Percentiles rank a stretch among this genome's conserved stretches.
phyloP scores from a whole-genome alignment of 2,329 filamentous ascomycete genomes.

The Fonsecaea pedrosoi region DNA sequence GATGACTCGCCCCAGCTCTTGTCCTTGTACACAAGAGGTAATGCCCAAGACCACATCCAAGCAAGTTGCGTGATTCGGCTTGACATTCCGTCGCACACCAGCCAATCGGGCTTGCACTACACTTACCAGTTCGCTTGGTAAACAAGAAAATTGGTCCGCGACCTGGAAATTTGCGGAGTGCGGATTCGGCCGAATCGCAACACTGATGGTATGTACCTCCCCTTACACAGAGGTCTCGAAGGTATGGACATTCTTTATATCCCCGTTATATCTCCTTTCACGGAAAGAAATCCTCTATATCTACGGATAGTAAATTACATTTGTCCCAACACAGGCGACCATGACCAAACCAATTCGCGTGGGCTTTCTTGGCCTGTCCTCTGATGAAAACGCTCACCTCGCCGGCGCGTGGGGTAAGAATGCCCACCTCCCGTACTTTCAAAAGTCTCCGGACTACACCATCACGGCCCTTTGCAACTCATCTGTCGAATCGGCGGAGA shows the following conservation, averaged over 20 bases:
- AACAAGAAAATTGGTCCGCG: not conserved
- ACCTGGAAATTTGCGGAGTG: not conserved
- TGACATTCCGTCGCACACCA: not conserved
- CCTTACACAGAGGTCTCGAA: not conserved
- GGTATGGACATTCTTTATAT: not conserved
- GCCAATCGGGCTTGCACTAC: not conserved
- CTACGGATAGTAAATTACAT: not conserved
- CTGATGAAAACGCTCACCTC: not conserved
- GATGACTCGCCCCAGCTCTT: too few relatives aligned
- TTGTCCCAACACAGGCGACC: not conserved
- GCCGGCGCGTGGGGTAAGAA: constrained; percentile 6
- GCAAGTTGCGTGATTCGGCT: not conserved
- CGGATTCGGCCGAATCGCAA: not conserved
- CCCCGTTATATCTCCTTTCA: not conserved
- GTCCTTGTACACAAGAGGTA: too few relatives aligned
- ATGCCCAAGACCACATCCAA: not conserved
- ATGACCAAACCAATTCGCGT: constrained; percentile 21
- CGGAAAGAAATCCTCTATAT: not conserved
- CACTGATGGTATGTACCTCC: not conserved
- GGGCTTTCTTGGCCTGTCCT: constrained; percentile 16
- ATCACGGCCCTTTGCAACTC: constrained; percentile 49
- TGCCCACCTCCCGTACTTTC: constrained; percentile 22
- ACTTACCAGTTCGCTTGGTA: not conserved
- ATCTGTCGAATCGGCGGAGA: constrained; percentile 51
- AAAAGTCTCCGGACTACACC: constrained; percentile 11